Evolutionary conservation across 2,329 filamentous ascomycete species (phyloP).

Genomic region (Plectosphaerella plurivora): DNA sequence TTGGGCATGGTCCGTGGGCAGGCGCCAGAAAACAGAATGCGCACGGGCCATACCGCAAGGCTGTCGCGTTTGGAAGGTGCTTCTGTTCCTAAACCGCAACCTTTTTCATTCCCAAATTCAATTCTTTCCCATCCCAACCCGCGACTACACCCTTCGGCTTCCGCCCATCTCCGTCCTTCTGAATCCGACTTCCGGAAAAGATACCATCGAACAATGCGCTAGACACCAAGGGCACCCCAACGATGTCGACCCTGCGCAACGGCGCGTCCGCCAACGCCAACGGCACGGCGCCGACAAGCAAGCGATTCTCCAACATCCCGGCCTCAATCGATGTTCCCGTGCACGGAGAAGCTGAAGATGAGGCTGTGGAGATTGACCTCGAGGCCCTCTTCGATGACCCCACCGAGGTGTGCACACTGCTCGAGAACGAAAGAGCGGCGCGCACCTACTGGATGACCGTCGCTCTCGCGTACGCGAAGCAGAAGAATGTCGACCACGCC

Average conservation of each 20-base stretch:
- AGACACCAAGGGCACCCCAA: constrained; percentile 22
- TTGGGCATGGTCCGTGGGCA: no score
- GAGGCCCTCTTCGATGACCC: constrained; percentile 89
- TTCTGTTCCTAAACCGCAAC: no score
- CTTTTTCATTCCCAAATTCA: not conserved
- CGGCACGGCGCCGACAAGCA: constrained; percentile 34
- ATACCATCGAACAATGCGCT: constrained; percentile 11
- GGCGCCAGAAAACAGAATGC: no score
- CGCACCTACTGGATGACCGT: constrained; percentile 98
- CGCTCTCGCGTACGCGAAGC: constrained; percentile 92
- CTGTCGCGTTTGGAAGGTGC: no score
- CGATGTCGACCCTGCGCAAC: constrained; percentile 39
- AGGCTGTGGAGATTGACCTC: constrained; percentile 87
- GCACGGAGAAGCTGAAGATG: constrained; percentile 59
- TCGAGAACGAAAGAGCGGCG: constrained; percentile 89
- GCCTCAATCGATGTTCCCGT: constrained; percentile 63
- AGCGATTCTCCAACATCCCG: constrained; percentile 61
- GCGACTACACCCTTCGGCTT: not conserved
- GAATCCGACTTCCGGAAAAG: not conserved
- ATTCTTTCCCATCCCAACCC: not conserved
- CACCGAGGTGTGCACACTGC: constrained; percentile 87
- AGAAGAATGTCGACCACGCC: constrained; percentile 83
- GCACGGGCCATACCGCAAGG: no score
- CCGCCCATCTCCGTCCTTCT: not conserved
- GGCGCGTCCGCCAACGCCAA: constrained; percentile 36